Evolutionary conservation across 1,139 yeast species (phyloP).

Genomic region (Candida tropicalis): DNA sequence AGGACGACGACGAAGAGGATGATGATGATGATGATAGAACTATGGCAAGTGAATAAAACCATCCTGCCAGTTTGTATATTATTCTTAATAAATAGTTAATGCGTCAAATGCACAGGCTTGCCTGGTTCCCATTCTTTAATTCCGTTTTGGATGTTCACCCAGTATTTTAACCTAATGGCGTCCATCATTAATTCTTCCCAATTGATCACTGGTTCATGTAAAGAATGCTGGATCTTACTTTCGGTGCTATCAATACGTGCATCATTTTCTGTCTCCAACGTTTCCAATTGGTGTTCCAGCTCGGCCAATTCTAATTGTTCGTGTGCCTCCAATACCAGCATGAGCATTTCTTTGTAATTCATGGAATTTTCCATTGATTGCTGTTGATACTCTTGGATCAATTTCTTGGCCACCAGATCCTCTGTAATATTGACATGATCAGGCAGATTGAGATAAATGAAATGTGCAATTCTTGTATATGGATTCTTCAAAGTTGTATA

Average conservation of each 20-base stretch:
- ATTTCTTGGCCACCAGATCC: constrained; percentile 41
- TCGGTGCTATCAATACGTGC: constrained; percentile 49
- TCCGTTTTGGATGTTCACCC: constrained; percentile 77
- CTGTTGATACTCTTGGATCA: constrained; percentile 37
- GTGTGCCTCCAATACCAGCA: constrained; percentile 80
- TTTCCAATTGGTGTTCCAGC: constrained; percentile 57
- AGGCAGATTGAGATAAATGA: constrained; percentile 40
- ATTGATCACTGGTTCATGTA: constrained; percentile 30
- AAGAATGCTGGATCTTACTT: constrained; percentile 29
- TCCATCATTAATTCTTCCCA: constrained; percentile 63
- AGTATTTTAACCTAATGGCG: constrained; percentile 77
- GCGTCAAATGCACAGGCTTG: constrained; percentile 63
- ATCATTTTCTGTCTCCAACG: constrained; percentile 57
- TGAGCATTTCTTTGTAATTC: constrained; percentile 59
- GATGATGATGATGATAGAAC: constrained; percentile 43
- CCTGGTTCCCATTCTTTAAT: constrained; percentile 81
- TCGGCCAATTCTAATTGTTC: constrained; percentile 71
- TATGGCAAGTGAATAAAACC: constrained; percentile 46
- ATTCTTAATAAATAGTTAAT: constrained; percentile 27
- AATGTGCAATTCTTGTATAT: constrained; percentile 54
- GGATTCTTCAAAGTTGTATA: constrained; percentile 74
- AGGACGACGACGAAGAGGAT: constrained; percentile 27
- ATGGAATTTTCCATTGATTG: constrained; percentile 32
- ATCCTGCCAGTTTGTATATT: constrained; percentile 8
- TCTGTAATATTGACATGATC: constrained; percentile 41